These are phyloP conservation scores for Prorocentrum cordatum DNA, from an alignment of 169 alveolate genomes.

Conservation along the genomic window DNA sequence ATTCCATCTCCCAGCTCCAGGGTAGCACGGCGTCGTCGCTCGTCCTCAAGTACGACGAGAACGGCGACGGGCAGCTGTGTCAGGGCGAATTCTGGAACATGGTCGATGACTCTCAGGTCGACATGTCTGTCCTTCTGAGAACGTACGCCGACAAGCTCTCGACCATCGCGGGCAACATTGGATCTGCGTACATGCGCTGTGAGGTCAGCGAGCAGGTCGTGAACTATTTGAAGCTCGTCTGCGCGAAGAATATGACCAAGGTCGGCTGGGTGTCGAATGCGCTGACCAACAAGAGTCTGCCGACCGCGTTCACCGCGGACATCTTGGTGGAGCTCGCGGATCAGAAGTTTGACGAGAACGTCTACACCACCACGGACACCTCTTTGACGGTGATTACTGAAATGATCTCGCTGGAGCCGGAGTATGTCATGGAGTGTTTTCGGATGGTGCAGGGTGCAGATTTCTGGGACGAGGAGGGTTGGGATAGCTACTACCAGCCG, in stretches of 20 bases:
- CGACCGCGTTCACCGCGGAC: not conserved
- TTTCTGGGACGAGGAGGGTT: too few species aligned
- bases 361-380: not conserved
- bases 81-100: not conserved
- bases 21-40: not conserved
- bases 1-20: not conserved
- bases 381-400: not conserved
- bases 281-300: not conserved
- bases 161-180: not conserved
- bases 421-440: too few species aligned
- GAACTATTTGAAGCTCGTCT: not conserved
- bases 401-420: too few species aligned
- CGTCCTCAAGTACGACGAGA: not conserved
- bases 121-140: not conserved
- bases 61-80: not conserved
- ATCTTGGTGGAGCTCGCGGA: not conserved
- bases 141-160: not conserved
- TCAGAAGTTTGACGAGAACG: not conserved
- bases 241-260: not conserved
- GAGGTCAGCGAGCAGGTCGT: not conserved
- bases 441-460: too few species aligned
- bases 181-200: not conserved
- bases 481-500: too few species aligned
- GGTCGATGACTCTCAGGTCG: not conserved
- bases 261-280: not conserved